Percentiles rank a stretch among this genome's conserved stretches.
phyloP scores from a whole-genome alignment of 805 yeast genomes.

The Saccharomyces mikatae region DNA sequence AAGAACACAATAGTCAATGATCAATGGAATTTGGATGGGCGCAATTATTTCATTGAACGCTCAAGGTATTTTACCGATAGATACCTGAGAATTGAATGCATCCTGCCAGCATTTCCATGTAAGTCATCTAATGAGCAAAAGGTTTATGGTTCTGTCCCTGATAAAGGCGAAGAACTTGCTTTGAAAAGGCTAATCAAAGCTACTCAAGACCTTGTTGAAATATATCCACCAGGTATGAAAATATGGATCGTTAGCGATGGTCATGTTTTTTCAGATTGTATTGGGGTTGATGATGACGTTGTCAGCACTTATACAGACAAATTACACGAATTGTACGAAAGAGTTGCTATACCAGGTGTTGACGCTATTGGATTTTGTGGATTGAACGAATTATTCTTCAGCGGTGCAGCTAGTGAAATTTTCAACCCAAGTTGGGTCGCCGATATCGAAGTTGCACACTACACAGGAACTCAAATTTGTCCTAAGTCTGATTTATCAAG shows the following conservation, averaged over 20 bases:
- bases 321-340: conserved; percentile 37
- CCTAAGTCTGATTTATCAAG: conserved; percentile 34
- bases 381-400: conserved; percentile 35
- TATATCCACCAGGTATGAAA: conserved; percentile 50
- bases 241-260: conserved; percentile 56
- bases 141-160: conserved; percentile 43
- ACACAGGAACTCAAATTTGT: conserved; percentile 35
- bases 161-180: conserved; percentile 44
- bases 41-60: conserved; percentile 35
- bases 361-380: conserved; percentile 36
- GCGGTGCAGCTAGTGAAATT: conserved; percentile 19
- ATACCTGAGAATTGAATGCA: conserved; percentile 43
- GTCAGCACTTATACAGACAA: conserved; percentile 42
- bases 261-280: conserved; percentile 57
- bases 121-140: conserved; percentile 51
- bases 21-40: conserved; percentile 43
- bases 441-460: conserved; percentile 28
- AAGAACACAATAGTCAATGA: conserved; percentile 42
- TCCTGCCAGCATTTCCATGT: conserved; percentile 59
- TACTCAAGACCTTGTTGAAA: conserved; percentile 26
- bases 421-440: conserved; percentile 28
- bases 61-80: conserved; percentile 44
- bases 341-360: conserved; percentile 26
- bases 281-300: conserved; percentile 50
- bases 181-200: conserved; percentile 32